Percentiles rank a stretch among this genome's conserved stretches.
Conservation (phyloP, 805 yeast genomes). For the Teunomyces gatunensis region DNA sequence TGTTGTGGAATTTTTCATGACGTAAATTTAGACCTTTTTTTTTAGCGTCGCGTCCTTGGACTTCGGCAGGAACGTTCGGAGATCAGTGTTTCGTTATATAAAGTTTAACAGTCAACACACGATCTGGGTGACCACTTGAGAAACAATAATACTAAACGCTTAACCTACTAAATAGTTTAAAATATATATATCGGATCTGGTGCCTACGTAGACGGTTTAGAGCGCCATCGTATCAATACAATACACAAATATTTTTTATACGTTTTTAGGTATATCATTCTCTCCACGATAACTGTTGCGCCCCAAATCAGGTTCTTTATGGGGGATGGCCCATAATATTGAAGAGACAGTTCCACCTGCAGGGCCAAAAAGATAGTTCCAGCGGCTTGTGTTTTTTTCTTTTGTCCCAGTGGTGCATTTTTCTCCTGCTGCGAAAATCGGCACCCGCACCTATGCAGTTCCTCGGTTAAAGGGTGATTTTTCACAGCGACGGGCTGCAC, state of each 20-base stretch:
- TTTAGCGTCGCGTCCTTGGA: background rate
- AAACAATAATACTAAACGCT: no score
- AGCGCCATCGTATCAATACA: background rate
- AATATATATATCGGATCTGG: no score
- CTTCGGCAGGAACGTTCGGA: background rate
- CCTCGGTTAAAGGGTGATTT: constrained; percentile 1
- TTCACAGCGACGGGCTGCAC: background rate
- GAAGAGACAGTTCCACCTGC: no score
- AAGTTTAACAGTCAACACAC: no score
- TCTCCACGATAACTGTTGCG: background rate
- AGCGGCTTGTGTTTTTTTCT: no score
- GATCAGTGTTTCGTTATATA: background rate
- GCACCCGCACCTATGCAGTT: background rate
- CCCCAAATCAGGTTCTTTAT: no score
- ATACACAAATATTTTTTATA: background rate
- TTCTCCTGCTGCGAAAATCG: background rate
- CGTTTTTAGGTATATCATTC: background rate
- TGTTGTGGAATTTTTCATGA: background rate
- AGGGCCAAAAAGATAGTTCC: no score
- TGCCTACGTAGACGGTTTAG: background rate
- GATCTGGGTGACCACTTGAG: no score
- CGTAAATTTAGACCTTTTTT: background rate
- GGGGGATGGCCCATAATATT: no score
- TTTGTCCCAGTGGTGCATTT: background rate
- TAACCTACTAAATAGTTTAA: no score